A percentile compares a stretch with the other conserved stretches of the same genome.
Evolutionary conservation across 2,329 filamentous ascomycete species (phyloP).

Genomic region (Colletotrichum theobromicola): DNA sequence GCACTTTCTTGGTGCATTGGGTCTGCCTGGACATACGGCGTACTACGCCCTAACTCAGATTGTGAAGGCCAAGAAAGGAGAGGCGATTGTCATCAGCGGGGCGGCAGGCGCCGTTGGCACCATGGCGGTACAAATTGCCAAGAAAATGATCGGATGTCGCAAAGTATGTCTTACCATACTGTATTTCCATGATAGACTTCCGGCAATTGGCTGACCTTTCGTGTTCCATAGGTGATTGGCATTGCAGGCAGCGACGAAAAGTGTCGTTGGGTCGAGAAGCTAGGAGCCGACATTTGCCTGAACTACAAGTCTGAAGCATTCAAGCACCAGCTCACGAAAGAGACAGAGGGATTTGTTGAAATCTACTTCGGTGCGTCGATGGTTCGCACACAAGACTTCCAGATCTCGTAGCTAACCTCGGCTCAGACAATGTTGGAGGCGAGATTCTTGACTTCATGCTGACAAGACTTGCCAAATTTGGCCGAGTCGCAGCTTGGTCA

Average conservation of each 20-base stretch:
- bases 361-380: not conserved
- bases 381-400: accelerated
- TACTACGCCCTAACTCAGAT: not conserved
- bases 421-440: not conserved
- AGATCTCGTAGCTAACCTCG: not conserved
- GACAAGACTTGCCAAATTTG: not conserved
- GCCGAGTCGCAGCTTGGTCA: not conserved
- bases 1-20: not conserved
- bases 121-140: not conserved
- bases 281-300: not conserved
- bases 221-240: not conserved
- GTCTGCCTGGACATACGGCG: not conserved
- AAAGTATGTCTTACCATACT: not conserved
- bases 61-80: not conserved
- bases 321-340: not conserved
- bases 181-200: not conserved
- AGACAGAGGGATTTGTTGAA: not conserved
- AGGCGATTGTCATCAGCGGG: not conserved
- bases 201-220: accelerated
- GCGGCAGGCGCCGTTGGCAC: not conserved
- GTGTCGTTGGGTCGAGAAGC: not conserved
- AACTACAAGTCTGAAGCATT: not conserved
- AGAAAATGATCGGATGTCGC: not conserved
- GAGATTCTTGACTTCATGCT: not conserved
- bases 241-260: not conserved